Percentiles rank a stretch among this genome's conserved stretches.
These are phyloP conservation scores for Pseudogymnoascus sp. DNA, from an alignment of 2,329 filamentous ascomycete species.

Conservation along the genomic window DNA sequence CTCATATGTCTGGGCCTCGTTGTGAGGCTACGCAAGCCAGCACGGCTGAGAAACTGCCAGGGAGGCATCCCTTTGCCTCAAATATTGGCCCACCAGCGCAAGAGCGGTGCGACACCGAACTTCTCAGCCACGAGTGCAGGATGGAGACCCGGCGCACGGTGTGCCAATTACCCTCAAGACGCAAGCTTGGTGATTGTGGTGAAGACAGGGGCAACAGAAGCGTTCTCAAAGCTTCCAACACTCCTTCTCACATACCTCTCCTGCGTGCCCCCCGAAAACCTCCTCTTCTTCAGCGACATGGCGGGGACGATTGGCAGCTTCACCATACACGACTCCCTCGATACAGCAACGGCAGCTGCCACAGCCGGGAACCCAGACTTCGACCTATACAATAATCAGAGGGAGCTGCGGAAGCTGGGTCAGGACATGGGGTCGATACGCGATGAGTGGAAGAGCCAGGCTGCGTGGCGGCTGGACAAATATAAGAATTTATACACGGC, in stretches of 20 bases:
- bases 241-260: constrained; percentile 46
- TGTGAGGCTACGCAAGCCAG: background rate
- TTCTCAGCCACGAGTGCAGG: background rate
- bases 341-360: constrained; percentile 35
- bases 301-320: constrained; percentile 39
- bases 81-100: background rate
- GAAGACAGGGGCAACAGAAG: constrained; percentile 51
- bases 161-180: background rate
- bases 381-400: constrained; percentile 12
- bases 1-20: background rate
- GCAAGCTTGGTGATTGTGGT: constrained; percentile 39
- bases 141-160: background rate
- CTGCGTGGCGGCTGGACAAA: constrained; percentile 13
- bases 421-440: constrained; percentile 32
- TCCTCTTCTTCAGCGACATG: constrained; percentile 52
- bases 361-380: constrained; percentile 43
- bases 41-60: background rate
- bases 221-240: constrained; percentile 44
- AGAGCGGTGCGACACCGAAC: background rate
- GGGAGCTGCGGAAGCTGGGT: constrained; percentile 28
- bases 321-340: constrained; percentile 40
- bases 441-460: constrained; percentile 15
- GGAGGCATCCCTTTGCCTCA: background rate
- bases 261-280: constrained; percentile 40
- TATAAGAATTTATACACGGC: constrained; percentile 16